Base-by-base conservation (phyloP, 2,329 filamentous ascomycete genomes). In the Hypomyces perniciosus region DNA sequence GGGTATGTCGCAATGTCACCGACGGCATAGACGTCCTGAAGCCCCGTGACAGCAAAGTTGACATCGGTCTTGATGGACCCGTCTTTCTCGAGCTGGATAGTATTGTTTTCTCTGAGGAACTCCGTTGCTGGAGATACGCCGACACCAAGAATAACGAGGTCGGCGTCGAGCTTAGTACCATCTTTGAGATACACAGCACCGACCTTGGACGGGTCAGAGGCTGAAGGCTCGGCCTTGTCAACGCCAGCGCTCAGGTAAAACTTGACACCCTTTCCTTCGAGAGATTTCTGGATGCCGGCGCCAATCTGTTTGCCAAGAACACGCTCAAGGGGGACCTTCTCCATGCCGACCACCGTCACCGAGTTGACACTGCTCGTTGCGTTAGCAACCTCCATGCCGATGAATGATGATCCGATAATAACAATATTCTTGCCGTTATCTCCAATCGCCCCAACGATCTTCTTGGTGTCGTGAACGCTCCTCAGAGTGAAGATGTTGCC, bases 351-450 rank as follows among this genome's bases (percentile, higher is more conserved):
- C 38, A 97, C 83, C 6, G 86, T 86, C 12, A 99, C 90, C 7
- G 84, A 73, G 66, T 99, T 95, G 61, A 86, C 86, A 60, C 86
- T 86, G 41, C 80, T 72, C 0, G 86, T 84, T 0, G 95, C 85
- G 56, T 91, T 93, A 54, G 88, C 92, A n/a, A 95, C 81, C 69
- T 99, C 93, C 88, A 99, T 95, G 38, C 93, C 93, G 63, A 99
- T 99, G 69, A 99, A 99, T 1, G 90, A 95, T 53, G 87, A 92
- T 38, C 93, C 93, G 48, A 99, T 77, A 10, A 99, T 78, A 43
- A 96, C 90, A 58, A 99, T 83, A 69, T 96, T 96, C 78, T 96
- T 96, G 53, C 83, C 83, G 64, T 88, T 83, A 44, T 88, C 81
- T 30, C 90, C 90, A 43, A 95, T 87, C 6, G 90, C 89, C 1